Conservation (phyloP, 495 filamentous ascomycete genomes). For the Podospora anserina region DNA sequence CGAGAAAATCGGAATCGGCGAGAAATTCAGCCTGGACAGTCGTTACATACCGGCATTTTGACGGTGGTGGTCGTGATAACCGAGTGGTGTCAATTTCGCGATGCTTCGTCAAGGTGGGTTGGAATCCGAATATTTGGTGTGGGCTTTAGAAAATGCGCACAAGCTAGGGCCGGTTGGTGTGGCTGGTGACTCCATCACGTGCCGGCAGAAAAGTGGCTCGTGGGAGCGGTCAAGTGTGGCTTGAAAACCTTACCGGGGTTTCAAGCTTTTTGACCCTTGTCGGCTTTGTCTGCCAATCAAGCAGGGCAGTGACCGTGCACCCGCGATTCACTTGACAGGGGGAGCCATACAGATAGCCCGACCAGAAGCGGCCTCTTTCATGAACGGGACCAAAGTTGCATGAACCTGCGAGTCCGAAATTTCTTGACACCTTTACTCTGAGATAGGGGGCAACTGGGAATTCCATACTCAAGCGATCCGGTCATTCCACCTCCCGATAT, state of each 20-base stretch:
- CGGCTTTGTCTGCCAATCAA: constrained; percentile 7
- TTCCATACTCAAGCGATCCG: neutral
- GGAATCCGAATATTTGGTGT: constrained; percentile 43
- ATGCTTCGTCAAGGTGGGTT: constrained; percentile 34
- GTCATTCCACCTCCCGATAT: neutral
- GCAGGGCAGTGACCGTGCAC: neutral
- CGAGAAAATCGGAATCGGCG: constrained; percentile 4
- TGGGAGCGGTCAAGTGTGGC: constrained; percentile 17
- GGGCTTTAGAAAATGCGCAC: constrained; percentile 33
- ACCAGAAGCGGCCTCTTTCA: constrained; percentile 11
- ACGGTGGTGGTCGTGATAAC: constrained; percentile 50
- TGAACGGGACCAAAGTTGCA: constrained; percentile 3
- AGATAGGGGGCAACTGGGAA: neutral
- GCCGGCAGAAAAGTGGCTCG: constrained; percentile 15
- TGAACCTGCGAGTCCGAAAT: neutral
- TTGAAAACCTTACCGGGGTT: neutral
- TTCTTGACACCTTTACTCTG: neutral
- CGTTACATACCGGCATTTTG: constrained; percentile 77
- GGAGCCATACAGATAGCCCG: neutral
- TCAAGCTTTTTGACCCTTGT: neutral
- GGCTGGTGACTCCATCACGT: constrained; percentile 35
- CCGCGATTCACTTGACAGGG: constrained; percentile 1
- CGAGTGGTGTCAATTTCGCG: constrained; percentile 39
- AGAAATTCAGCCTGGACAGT: constrained; percentile 7
- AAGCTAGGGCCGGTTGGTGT: constrained; percentile 27